These are phyloP conservation scores for Pythium chondricola DNA, from an alignment of 352 stramenopile species.

Conservation along the genomic window DNA sequence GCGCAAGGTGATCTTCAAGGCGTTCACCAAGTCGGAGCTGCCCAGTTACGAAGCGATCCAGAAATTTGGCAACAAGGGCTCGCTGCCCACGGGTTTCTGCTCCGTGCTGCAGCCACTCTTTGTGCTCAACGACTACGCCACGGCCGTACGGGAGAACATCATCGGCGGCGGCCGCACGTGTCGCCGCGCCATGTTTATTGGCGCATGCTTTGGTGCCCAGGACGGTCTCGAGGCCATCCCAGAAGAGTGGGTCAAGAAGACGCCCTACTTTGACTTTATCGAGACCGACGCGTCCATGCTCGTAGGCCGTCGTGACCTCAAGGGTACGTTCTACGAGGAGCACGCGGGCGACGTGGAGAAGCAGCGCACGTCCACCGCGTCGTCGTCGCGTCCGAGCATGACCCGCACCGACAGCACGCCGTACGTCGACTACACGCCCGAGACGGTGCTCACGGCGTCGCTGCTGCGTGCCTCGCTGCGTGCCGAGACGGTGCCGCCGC, in stretches of 20 bases:
- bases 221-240: slow-evolving; percentile 63
- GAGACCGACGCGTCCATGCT: slow-evolving; percentile 66
- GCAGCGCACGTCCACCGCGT: slow-evolving; percentile 6
- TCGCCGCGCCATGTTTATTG: slow-evolving; percentile 76
- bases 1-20: slow-evolving; percentile 81
- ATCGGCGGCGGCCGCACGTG: slow-evolving; percentile 73
- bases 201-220: slow-evolving; percentile 71
- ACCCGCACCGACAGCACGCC: slow-evolving; percentile 25
- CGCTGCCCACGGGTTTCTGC: slow-evolving; percentile 60
- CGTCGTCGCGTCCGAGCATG: slow-evolving; percentile 4
- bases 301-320: slow-evolving; percentile 56
- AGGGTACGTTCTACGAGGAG: slow-evolving; percentile 37
- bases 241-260: slow-evolving; percentile 72
- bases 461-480: slow-evolving; percentile 20
- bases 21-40: slow-evolving; percentile 78
- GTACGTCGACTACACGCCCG: slow-evolving; percentile 55
- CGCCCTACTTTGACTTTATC: slow-evolving; percentile 78
- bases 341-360: slow-evolving; percentile 35
- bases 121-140: slow-evolving; percentile 71
- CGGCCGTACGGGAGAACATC: slow-evolving; percentile 77
- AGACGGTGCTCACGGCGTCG: slow-evolving; percentile 40
- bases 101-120: slow-evolving; percentile 74
- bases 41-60: slow-evolving; percentile 78
- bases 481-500: too few species aligned
- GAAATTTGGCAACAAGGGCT: slow-evolving; percentile 76